Percentiles rank a stretch among this genome's conserved stretches.
phyloP scores from a whole-genome alignment of 331 rosid genomes.

The Quercus tomentella region DNA sequence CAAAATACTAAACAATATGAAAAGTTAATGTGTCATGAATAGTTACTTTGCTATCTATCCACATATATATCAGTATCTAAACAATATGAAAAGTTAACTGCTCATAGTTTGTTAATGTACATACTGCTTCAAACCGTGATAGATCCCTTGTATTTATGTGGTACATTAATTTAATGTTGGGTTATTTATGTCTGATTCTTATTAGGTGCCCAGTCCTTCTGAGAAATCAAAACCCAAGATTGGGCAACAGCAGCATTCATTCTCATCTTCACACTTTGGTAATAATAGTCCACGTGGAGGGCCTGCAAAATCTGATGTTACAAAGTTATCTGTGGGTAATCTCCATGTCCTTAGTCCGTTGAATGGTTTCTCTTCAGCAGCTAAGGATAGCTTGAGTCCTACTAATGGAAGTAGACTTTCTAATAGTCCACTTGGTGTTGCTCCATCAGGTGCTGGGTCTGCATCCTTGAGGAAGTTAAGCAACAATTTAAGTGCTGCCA shows the following conservation, averaged over 20 bases:
- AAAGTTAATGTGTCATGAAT: neutral
- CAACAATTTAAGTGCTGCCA: constrained; percentile 9
- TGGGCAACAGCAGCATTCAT: constrained; percentile 18
- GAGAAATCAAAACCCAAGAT: constrained; percentile 31
- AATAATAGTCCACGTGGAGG: constrained; percentile 9
- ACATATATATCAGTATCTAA: neutral
- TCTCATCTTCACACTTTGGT: constrained; percentile 5
- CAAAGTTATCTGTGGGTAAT: constrained; percentile 9
- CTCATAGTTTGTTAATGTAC: neutral
- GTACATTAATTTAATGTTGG: neutral
- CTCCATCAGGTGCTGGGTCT: constrained; percentile 16
- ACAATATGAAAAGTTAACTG: neutral
- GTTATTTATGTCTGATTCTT: neutral
- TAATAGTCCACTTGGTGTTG: constrained; percentile 2
- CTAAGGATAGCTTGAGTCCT: constrained; percentile 22
- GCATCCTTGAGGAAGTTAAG: constrained; percentile 11
- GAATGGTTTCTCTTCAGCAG: constrained; percentile 14
- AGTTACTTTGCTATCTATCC: neutral
- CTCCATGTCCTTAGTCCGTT: constrained; percentile 13
- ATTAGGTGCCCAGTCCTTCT: constrained; percentile 20
- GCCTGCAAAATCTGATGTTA: constrained; percentile 12
- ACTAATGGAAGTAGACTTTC: constrained; percentile 16
- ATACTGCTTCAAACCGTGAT: neutral
- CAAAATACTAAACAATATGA: too few relatives aligned
- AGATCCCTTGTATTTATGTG: neutral